Evolutionary conservation across 768 basidiomycete genomes (phyloP).

Genomic region (Hypholoma fasciculare): DNA sequence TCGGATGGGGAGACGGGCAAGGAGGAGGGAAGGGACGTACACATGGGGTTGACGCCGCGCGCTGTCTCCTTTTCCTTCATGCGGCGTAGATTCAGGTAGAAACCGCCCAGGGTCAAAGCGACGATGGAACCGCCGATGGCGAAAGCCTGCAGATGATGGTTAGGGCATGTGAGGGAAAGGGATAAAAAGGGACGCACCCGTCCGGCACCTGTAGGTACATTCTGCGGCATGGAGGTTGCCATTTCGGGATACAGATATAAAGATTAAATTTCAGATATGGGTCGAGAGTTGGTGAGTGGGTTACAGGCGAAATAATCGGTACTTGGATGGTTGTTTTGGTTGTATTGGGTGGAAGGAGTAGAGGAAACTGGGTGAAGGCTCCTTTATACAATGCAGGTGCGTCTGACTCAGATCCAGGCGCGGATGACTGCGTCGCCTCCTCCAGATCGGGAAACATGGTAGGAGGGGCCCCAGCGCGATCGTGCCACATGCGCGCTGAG

Average conservation of each 20-base stretch:
- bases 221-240: no score
- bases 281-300: no score
- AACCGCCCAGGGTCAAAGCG: constrained; percentile 24
- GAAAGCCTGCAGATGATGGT: constrained; percentile 19
- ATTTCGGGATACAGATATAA: no score
- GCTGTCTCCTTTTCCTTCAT: constrained; percentile 26
- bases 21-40: constrained; percentile 18
- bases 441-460: background rate
- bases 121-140: constrained; percentile 29
- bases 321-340: background rate
- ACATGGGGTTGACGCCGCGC: constrained; percentile 28
- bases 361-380: background rate
- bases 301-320: no score
- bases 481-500: background rate
- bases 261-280: no score
- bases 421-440: background rate
- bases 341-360: background rate
- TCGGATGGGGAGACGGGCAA: background rate
- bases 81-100: constrained; percentile 27
- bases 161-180: background rate
- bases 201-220: constrained; percentile 7
- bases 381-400: background rate
- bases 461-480: background rate
- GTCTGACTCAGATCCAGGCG: constrained; percentile 11
- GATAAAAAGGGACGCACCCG: constrained; percentile 12